phyloP scores from a whole-genome alignment of 768 basidiomycete genomes.

The Termitomyces sp. region DNA sequence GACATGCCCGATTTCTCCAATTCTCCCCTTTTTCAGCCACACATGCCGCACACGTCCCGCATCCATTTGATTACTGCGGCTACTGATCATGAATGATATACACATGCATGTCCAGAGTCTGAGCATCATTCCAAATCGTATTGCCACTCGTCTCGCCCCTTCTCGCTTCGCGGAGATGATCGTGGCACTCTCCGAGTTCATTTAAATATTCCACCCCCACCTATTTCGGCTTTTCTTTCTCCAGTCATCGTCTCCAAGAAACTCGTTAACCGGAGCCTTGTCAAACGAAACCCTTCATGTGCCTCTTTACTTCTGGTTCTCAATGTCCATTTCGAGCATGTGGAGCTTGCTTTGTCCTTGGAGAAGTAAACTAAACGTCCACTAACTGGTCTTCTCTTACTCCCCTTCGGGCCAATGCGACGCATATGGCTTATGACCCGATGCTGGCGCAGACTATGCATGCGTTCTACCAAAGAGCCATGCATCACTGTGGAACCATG shows the following conservation, averaged over 20 bases:
- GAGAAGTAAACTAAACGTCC: slow-evolving; percentile 1
- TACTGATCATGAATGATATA: slow-evolving; percentile 11
- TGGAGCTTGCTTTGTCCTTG: slow-evolving; percentile 5
- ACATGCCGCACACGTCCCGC: slow-evolving; percentile 14
- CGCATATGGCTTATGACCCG: background rate
- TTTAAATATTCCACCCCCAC: slow-evolving; percentile 12
- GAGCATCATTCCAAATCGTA: slow-evolving; percentile 12
- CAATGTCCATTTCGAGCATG: slow-evolving; percentile 6
- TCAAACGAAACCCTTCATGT: slow-evolving; percentile 4
- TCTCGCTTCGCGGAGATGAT: slow-evolving; percentile 26
- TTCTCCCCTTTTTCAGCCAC: slow-evolving; percentile 14
- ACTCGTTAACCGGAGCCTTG: slow-evolving; percentile 12
- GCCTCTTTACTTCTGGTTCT: slow-evolving; percentile 1
- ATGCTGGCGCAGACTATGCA: background rate
- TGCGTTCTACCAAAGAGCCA: background rate
- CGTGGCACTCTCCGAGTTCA: slow-evolving; percentile 23
- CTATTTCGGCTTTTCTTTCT: slow-evolving; percentile 13
- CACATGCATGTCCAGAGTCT: slow-evolving; percentile 11
- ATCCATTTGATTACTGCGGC: slow-evolving; percentile 10
- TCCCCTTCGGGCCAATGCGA: background rate
- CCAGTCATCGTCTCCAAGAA: slow-evolving; percentile 6
- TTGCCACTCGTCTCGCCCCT: slow-evolving; percentile 11
- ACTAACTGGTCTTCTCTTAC: slow-evolving; percentile 5
- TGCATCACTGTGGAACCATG: slow-evolving; percentile 4
- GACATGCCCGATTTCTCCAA: slow-evolving; percentile 25